Conservation (phyloP, 768 basidiomycete genomes). For the Auricularia sp. region DNA sequence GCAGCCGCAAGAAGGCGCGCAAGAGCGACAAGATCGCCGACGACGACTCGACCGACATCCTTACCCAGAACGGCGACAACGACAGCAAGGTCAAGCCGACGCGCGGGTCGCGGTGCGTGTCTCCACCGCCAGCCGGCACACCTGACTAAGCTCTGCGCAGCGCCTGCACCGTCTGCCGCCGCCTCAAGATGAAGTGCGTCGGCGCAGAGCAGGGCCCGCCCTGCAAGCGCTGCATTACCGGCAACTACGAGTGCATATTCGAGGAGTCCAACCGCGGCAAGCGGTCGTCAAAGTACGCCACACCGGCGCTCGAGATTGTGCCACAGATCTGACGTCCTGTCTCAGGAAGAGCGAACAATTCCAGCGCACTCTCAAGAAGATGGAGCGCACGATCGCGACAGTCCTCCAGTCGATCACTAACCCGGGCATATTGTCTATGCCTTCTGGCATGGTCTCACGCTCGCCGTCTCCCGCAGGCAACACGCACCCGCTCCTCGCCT, state of each 20-base stretch:
- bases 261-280: constrained; percentile 96
- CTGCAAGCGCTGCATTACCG: constrained; percentile 74
- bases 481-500: constrained; percentile 49
- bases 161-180: constrained; percentile 85
- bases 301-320: background rate
- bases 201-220: constrained; percentile 83
- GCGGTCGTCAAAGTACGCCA: constrained; percentile 64
- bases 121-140: background rate
- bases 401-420: constrained; percentile 84
- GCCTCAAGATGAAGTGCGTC: constrained; percentile 89
- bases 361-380: constrained; percentile 73
- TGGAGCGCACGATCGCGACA: constrained; percentile 89
- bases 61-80: constrained; percentile 49
- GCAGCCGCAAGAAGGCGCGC: constrained; percentile 48
- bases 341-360: constrained; percentile 74
- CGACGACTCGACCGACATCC: constrained; percentile 22
- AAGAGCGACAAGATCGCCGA: constrained; percentile 41
- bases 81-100: constrained; percentile 74
- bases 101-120: constrained; percentile 65
- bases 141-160: constrained; percentile 31
- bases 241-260: constrained; percentile 87
- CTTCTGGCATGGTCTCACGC: constrained; percentile 71
- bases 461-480: constrained; percentile 56
- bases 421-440: constrained; percentile 43
- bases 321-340: background rate